Conservation (phyloP, 1,284 basidiomycete genomes). For the Tranzscheliella williamsii region DNA sequence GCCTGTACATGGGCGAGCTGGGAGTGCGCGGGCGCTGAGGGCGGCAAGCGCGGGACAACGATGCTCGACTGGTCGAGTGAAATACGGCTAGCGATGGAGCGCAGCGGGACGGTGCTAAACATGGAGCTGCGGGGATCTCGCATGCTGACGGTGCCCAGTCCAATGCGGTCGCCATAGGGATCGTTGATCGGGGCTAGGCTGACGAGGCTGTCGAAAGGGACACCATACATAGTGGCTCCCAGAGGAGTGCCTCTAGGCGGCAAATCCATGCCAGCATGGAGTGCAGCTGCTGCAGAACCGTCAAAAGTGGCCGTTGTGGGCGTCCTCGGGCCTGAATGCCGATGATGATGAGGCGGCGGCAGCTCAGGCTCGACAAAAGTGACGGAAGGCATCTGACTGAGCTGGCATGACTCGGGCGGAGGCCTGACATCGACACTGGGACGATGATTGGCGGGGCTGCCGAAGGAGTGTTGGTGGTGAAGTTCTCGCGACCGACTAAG, state of each 20-base stretch:
- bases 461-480: conserved; percentile 12
- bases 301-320: neutral
- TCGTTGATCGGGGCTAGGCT: conserved; percentile 76
- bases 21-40: conserved; percentile 16
- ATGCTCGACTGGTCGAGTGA: conserved; percentile 34
- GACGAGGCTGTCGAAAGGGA: conserved; percentile 80
- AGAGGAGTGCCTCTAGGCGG: conserved; percentile 14
- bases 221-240: conserved; percentile 65
- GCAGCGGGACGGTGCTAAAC: conserved; percentile 13
- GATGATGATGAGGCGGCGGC: neutral
- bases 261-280: conserved; percentile 25
- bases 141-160: conserved; percentile 43
- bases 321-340: neutral
- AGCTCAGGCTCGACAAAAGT: conserved; percentile 24
- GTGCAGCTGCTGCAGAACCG: conserved; percentile 5
- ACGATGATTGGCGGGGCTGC: conserved; percentile 15
- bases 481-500: conserved; percentile 11
- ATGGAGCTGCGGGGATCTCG: conserved; percentile 28
- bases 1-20: conserved; percentile 21
- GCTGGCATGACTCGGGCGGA: conserved; percentile 10
- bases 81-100: conserved; percentile 27
- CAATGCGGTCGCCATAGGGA: conserved; percentile 65
- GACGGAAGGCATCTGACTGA: conserved; percentile 22
- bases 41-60: conserved; percentile 17
- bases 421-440: conserved; percentile 18